Percentiles rank a stretch among this genome's conserved stretches.
Evolutionary conservation across 495 filamentous ascomycete species (phyloP).

Genomic region (Podospora appendiculata): DNA sequence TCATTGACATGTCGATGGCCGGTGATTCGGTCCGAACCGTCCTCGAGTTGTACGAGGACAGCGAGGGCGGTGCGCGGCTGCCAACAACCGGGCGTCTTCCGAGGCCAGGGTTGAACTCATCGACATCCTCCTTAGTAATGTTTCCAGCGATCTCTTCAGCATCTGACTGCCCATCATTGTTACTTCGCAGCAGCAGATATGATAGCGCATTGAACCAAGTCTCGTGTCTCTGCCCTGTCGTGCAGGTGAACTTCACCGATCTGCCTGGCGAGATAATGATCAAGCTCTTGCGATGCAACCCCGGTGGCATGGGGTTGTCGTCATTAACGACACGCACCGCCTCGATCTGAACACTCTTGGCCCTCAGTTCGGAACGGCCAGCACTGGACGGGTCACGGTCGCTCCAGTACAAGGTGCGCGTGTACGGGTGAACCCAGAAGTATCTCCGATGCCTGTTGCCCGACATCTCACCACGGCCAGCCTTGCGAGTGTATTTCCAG

Average conservation of each 20-base stretch:
- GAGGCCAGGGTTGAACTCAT: slow-evolving; percentile 77
- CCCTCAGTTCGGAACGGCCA: slow-evolving; percentile 68
- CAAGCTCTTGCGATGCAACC: slow-evolving; percentile 87
- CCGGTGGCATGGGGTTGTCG: slow-evolving; percentile 92
- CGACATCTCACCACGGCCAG: slow-evolving; percentile 79
- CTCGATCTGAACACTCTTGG: slow-evolving; percentile 93
- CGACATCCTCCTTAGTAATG: slow-evolving; percentile 67
- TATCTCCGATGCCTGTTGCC: slow-evolving; percentile 84
- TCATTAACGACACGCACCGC: slow-evolving; percentile 89
- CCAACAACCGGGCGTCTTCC: slow-evolving; percentile 39
- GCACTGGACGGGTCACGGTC: slow-evolving; percentile 76
- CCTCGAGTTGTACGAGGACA: slow-evolving; percentile 78
- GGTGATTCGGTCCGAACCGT: slow-evolving; percentile 55
- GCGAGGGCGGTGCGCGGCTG: slow-evolving; percentile 50
- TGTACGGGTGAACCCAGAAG: slow-evolving; percentile 99
- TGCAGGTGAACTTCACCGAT: slow-evolving; percentile 84
- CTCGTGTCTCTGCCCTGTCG: slow-evolving; percentile 88
- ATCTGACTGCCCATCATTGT: slow-evolving; percentile 49
- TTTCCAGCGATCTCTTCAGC: slow-evolving; percentile 48
- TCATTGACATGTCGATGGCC: slow-evolving; percentile 29
- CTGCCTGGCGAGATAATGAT: slow-evolving; percentile 85
- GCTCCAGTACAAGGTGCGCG: slow-evolving; percentile 94
- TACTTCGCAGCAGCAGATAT: slow-evolving; percentile 76
- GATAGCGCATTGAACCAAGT: slow-evolving; percentile 98
- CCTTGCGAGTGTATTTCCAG: slow-evolving; percentile 96